Percentiles rank a stretch among this genome's conserved stretches.
phyloP scores from a whole-genome alignment of 305 asterid genomes.

The Salvia sclarea region DNA sequence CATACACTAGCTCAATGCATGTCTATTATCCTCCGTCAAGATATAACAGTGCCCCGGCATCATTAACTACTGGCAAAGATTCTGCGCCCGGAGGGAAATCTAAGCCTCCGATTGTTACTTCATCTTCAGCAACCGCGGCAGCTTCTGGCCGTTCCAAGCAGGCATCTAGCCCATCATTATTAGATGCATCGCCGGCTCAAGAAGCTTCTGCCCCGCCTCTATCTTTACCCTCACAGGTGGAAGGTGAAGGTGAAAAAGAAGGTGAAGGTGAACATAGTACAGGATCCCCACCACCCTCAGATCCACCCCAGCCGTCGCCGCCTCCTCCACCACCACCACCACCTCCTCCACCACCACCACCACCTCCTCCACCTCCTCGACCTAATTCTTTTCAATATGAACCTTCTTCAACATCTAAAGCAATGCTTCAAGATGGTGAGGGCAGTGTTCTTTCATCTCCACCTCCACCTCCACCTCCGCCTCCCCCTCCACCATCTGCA shows the following conservation, averaged over 20 bases:
- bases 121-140: slow-evolving; percentile 46
- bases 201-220: slow-evolving; percentile 36
- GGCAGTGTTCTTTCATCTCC: slow-evolving; percentile 16
- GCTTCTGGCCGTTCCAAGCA: slow-evolving; percentile 44
- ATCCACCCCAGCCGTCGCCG: slow-evolving; percentile 26
- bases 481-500: slow-evolving; percentile 28
- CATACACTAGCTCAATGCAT: slow-evolving; percentile 90
- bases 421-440: slow-evolving; percentile 19
- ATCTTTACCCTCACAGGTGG: slow-evolving; percentile 39
- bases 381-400: slow-evolving; percentile 30
- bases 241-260: slow-evolving; percentile 41
- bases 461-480: slow-evolving; percentile 25
- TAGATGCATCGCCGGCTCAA: slow-evolving; percentile 45
- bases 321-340: slow-evolving; percentile 28
- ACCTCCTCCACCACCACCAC: slow-evolving; percentile 26
- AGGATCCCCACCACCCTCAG: slow-evolving; percentile 33
- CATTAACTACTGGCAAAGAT: slow-evolving; percentile 57
- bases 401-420: slow-evolving; percentile 26
- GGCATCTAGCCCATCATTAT: slow-evolving; percentile 46
- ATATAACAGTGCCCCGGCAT: slow-evolving; percentile 87
- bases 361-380: slow-evolving; percentile 32
- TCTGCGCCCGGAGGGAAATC: slow-evolving; percentile 59
- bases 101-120: slow-evolving; percentile 46
- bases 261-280: slow-evolving; percentile 36
- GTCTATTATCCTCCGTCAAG: slow-evolving; percentile 86